Percentiles rank a stretch among this genome's conserved stretches.
These are phyloP conservation scores for Trametes gibbosa DNA, from an alignment of 768 basidiomycete species.

Conservation along the genomic window DNA sequence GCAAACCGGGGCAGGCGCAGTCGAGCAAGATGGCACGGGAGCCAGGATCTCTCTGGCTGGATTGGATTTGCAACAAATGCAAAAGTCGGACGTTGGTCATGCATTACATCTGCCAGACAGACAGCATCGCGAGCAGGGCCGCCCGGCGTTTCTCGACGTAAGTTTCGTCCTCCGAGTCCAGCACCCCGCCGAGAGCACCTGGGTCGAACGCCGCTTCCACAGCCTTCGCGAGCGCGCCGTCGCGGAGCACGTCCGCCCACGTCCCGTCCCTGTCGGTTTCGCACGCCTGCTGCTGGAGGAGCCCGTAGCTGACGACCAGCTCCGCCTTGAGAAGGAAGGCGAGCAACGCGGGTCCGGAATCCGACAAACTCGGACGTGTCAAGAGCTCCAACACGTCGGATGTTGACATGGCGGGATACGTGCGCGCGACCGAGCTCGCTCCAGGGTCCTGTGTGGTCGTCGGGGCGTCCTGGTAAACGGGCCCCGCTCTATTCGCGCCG, in stretches of 20 bases:
- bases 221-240: slow-evolving; percentile 17
- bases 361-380: slow-evolving; percentile 7
- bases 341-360: background rate
- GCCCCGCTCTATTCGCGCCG: background rate
- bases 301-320: slow-evolving; percentile 27
- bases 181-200: background rate
- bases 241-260: slow-evolving; percentile 20
- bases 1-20: background rate
- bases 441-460: background rate
- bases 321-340: slow-evolving; percentile 24
- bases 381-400: slow-evolving; percentile 22
- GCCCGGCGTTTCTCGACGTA: slow-evolving; percentile 12
- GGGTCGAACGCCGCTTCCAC: slow-evolving; percentile 19
- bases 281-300: slow-evolving; percentile 23
- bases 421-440: slow-evolving; percentile 13
- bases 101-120: slow-evolving; percentile 2
- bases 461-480: slow-evolving; percentile 2
- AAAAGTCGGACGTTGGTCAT: too few species aligned
- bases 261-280: slow-evolving; percentile 17
- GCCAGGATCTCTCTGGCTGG: background rate
- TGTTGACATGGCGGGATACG: slow-evolving; percentile 15
- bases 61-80: background rate
- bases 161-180: background rate
- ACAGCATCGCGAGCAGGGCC: slow-evolving; percentile 5
- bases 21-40: background rate